These are phyloP conservation scores for Colletotrichum euphorbiae DNA, from an alignment of 2,329 filamentous ascomycete genomes.

Conservation along the genomic window DNA sequence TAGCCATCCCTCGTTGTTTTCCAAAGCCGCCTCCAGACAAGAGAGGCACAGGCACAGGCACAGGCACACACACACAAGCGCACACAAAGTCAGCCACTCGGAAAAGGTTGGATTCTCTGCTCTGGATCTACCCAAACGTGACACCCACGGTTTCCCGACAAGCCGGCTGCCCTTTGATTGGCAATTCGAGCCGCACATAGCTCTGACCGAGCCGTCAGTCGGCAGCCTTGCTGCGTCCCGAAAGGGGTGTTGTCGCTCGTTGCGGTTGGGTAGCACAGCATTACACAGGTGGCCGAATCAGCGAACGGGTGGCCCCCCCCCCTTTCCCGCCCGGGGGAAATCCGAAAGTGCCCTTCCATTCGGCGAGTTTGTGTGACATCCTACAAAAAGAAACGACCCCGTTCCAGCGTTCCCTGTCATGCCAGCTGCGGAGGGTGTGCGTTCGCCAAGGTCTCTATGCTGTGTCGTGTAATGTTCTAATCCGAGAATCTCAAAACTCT, in stretches of 20 bases:
- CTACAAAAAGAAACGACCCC: background rate
- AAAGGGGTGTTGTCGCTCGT: constrained; percentile 21
- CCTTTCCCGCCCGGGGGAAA: too few species aligned
- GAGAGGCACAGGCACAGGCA: too few species aligned
- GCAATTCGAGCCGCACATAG: constrained; percentile 17
- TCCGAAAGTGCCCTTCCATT: background rate
- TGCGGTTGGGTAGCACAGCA: constrained; percentile 42
- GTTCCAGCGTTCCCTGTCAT: constrained; percentile 1
- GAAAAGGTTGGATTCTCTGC: background rate
- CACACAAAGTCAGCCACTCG: too few species aligned
- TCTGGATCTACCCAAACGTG: constrained; percentile 2
- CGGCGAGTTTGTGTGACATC: background rate
- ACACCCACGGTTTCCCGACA: background rate
- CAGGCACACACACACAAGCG: too few species aligned
- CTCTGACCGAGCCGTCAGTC: constrained; percentile 26
- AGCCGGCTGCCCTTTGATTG: background rate
- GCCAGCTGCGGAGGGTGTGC: constrained; percentile 6
- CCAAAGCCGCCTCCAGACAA: too few species aligned
- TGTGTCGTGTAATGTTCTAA: background rate
- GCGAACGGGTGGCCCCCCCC: constrained; percentile 38
- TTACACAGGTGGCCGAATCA: constrained; percentile 45
- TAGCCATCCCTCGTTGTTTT: too few species aligned
- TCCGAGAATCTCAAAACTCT: constrained; percentile 6
- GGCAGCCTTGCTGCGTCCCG: constrained; percentile 2
- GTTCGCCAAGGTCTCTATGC: constrained; percentile 2